Evolutionary conservation across 352 stramenopile genomes (phyloP).

Genomic region (Phytophthora chlamydospora): DNA sequence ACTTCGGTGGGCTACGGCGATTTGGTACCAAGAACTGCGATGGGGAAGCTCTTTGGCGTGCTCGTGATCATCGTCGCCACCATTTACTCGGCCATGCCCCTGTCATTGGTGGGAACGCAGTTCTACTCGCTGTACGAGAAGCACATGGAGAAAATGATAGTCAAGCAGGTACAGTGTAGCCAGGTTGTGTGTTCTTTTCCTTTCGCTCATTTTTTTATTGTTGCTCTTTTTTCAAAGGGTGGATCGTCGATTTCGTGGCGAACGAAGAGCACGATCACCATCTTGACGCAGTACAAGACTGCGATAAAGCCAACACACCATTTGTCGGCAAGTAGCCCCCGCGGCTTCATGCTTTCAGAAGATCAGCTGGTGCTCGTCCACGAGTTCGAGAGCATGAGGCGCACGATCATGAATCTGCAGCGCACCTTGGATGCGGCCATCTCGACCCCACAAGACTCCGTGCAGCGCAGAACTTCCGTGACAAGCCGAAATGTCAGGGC

Average conservation of each 20-base stretch:
- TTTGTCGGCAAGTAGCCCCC: slow-evolving; percentile 8
- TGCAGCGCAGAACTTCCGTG: slow-evolving; percentile 32
- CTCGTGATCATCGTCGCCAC: slow-evolving; percentile 66
- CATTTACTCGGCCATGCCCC: slow-evolving; percentile 79
- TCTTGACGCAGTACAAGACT: slow-evolving; percentile 32
- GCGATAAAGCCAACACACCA: background rate
- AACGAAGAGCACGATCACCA: slow-evolving; percentile 42
- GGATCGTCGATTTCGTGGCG: slow-evolving; percentile 63
- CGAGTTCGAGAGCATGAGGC: slow-evolving; percentile 57
- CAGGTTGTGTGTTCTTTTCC: slow-evolving; percentile 2
- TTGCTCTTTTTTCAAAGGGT: slow-evolving; percentile 30
- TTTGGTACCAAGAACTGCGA: slow-evolving; percentile 56
- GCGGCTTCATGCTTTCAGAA: slow-evolving; percentile 47
- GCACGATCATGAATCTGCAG: slow-evolving; percentile 59
- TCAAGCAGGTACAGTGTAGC: slow-evolving; percentile 48
- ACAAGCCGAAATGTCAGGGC: slow-evolving; percentile 13
- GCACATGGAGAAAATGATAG: slow-evolving; percentile 65
- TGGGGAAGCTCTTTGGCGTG: slow-evolving; percentile 72
- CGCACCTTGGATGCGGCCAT: slow-evolving; percentile 53
- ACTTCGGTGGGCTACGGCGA: slow-evolving; percentile 84
- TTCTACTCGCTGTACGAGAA: slow-evolving; percentile 78
- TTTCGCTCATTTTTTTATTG: slow-evolving; percentile 1
- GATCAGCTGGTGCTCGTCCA: slow-evolving; percentile 49
- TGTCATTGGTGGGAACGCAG: slow-evolving; percentile 73
- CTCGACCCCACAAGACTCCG: slow-evolving; percentile 33